These are phyloP conservation scores for Botryobasidium botryosum DNA, from an alignment of 768 basidiomycete species.

Conservation along the genomic window DNA sequence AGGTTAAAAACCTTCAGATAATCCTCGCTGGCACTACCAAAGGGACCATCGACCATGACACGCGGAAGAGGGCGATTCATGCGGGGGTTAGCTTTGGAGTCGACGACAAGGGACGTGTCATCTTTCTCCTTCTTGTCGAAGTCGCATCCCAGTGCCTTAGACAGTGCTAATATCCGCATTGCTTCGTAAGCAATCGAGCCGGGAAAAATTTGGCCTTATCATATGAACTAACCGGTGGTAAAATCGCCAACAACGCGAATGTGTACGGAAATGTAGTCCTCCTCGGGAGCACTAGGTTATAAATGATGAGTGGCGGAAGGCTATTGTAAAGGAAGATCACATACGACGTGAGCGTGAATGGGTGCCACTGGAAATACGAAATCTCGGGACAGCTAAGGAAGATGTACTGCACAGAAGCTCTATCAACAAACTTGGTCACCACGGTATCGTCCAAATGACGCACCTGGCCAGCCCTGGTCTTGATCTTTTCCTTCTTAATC, in stretches of 20 bases:
- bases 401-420: constrained; percentile 37
- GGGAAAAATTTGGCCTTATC: neutral
- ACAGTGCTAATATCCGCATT: constrained; percentile 29
- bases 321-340: constrained; percentile 9
- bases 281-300: constrained; percentile 62
- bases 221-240: constrained; percentile 26
- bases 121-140: constrained; percentile 39
- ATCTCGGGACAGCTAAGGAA: constrained; percentile 83
- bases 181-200: neutral
- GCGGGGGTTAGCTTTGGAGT: constrained; percentile 37
- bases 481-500: constrained; percentile 91
- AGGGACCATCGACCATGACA: constrained; percentile 93
- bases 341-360: constrained; percentile 81
- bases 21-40: constrained; percentile 83
- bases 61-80: constrained; percentile 66
- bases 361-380: constrained; percentile 94
- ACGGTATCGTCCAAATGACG: neutral
- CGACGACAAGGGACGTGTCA: constrained; percentile 41
- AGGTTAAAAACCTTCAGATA: constrained; percentile 39
- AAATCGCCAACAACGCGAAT: constrained; percentile 89
- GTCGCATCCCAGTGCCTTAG: constrained; percentile 70
- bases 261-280: constrained; percentile 89
- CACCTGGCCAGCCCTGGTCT: constrained; percentile 56
- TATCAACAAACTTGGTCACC: too few relatives aligned
- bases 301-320: constrained; percentile 9